phyloP scores from a whole-genome alignment of 805 yeast genomes.

The Ogataea paraovalis region DNA sequence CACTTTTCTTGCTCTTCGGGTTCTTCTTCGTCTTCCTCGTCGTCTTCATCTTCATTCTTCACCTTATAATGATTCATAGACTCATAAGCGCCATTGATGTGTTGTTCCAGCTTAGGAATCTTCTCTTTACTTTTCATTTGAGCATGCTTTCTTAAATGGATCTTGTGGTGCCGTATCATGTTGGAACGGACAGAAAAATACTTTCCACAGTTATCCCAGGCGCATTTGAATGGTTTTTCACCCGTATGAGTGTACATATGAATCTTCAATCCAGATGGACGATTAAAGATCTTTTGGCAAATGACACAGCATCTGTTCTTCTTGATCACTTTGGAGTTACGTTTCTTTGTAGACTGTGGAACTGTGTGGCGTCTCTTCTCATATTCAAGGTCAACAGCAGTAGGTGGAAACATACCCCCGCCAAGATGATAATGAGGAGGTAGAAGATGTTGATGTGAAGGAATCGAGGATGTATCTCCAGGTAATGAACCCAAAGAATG shows the following conservation, averaged over 20 bases:
- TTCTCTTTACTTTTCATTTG: conserved; percentile 7
- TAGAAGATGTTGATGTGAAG: not conserved
- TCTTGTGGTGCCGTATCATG: conserved; percentile 71
- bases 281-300: conserved; percentile 73
- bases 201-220: conserved; percentile 62
- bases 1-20: conserved; percentile 1
- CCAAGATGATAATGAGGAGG: not conserved
- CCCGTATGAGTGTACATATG: conserved; percentile 80
- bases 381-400: not conserved
- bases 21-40: conserved; percentile 7
- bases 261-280: conserved; percentile 78
- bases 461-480: not conserved
- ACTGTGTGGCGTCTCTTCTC: conserved; percentile 13
- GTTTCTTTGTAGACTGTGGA: conserved; percentile 4
- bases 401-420: not conserved
- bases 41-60: conserved; percentile 6
- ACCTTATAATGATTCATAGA: not conserved
- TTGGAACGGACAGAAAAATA: conserved; percentile 74
- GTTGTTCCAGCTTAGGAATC: conserved; percentile 1
- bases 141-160: conserved; percentile 43
- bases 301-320: conserved; percentile 36
- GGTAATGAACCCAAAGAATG: conserved; percentile 1
- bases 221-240: conserved; percentile 67
- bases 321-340: conserved; percentile 5
- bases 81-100: not conserved